Base-by-base conservation (phyloP, 352 stramenopile species). In the Peronosclerospora sorghi region DNA sequence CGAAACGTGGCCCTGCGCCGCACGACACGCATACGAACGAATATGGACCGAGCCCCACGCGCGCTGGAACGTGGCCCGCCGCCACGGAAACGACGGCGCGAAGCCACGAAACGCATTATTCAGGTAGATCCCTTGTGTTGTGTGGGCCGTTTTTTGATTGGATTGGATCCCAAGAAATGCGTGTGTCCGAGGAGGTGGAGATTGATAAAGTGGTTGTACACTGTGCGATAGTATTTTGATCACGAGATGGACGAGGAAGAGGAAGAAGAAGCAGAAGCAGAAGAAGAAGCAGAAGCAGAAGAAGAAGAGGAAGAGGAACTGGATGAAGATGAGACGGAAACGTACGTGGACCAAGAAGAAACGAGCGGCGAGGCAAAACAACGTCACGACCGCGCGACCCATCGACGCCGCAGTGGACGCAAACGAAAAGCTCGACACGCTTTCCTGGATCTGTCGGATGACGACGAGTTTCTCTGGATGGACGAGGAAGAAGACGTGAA, bases 401-500 rank as follows among this genome's bases (percentile, higher is more conserved):
- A 51, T 26, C 35, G 53, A 45, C 66, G 62, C 36, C 62, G 59
- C 30, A 88, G 71, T 47, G 51, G 52, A 39, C 59, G 51, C 6
- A 52, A 49, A 8, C 54, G 50, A 17, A 72, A 68, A 42, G 5
- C 39, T 7, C n/a, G 51, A 20, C 55, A 52, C 19, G 43, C 45
- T 7, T 27, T 59, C n/a, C 55, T 56, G 3, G 44, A 69, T n/a
- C 21, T 56, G 15, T 69, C 55, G 9, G 51, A 69, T 14, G 62
- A 72, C 17, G 58, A 60, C 21, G 64, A 54, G 38, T n/a, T 44
- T 10, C 48, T 53, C 24, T 65, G 54, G 26, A 67, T 51, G 41
- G 60, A 67, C 8, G 56, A 69, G 7, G 51, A 69, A 4, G 57
- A 68, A 29, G 53, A n/a, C n/a, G n/a, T n/a, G n/a, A n/a, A 68